A percentile compares a stretch with the other conserved stretches of the same genome.
phyloP scores from a whole-genome alignment of 164 flowering plant species.

The Brasenia schreberi region DNA sequence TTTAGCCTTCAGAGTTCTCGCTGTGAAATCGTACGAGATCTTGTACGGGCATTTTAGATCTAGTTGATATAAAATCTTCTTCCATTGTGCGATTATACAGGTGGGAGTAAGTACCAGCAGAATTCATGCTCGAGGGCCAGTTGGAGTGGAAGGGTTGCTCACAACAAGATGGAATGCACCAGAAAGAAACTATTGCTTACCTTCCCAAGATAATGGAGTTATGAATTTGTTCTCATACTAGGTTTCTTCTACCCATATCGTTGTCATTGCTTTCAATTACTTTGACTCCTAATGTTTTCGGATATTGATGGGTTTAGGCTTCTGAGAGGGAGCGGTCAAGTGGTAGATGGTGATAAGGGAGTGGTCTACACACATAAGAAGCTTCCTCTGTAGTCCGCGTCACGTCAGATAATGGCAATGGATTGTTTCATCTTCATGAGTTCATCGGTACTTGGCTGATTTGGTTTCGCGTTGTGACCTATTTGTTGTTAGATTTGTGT shows the following conservation, averaged over 20 bases:
- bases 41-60: no score
- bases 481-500: no score
- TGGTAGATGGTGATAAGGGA: conserved; percentile 80
- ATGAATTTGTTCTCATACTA: not conserved
- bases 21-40: no score
- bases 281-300: not conserved
- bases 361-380: conserved; percentile 68
- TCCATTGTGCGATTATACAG: conserved; percentile 22
- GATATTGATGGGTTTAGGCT: conserved; percentile 36
- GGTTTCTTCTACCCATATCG: no score
- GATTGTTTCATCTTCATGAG: no score
- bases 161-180: conserved; percentile 69
- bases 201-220: no score
- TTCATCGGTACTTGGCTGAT: no score
- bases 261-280: not conserved
- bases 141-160: conserved; percentile 89
- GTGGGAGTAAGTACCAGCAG: conserved; percentile 97
- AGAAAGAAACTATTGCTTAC: not conserved
- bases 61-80: not conserved
- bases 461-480: no score
- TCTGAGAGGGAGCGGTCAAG: conserved; percentile 83
- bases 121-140: conserved; percentile 98
- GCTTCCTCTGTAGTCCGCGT: conserved; percentile 14
- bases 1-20: no score
- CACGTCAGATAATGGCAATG: not conserved